Evolutionary conservation across 2,329 filamentous ascomycete genomes (phyloP).

Genomic region (Coniella lustricola): DNA sequence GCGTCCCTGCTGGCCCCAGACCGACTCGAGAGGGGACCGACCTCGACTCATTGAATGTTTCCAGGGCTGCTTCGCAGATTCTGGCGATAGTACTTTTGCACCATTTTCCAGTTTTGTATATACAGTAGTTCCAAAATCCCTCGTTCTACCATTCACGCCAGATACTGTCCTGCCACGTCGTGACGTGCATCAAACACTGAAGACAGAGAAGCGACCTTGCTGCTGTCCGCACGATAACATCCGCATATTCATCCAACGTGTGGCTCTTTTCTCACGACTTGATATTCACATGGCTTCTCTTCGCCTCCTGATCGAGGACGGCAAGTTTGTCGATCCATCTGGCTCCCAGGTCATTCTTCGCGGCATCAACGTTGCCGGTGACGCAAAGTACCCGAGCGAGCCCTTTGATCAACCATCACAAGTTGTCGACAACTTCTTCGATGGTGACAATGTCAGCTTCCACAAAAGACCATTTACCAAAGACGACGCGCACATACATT

Average conservation of each 20-base stretch:
- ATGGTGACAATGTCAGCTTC: conserved; percentile 87
- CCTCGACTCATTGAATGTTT: no score
- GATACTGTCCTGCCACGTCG: no score
- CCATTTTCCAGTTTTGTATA: background rate
- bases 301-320: conserved; percentile 76
- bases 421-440: conserved; percentile 72
- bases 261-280: background rate
- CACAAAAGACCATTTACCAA: conserved; percentile 76
- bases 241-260: no score
- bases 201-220: no score
- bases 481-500: conserved; percentile 78
- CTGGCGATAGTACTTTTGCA: background rate
- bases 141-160: no score
- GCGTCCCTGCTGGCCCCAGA: background rate
- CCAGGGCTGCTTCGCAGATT: no score
- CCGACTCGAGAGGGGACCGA: background rate
- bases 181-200: no score
- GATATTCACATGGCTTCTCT: conserved; percentile 57
- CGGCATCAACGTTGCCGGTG: conserved; percentile 88
- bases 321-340: conserved; percentile 71
- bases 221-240: no score
- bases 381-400: conserved; percentile 76
- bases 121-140: background rate
- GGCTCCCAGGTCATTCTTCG: conserved; percentile 82
- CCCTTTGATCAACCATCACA: conserved; percentile 77